Percentiles rank a stretch among this genome's conserved stretches.
phyloP scores from a whole-genome alignment of 768 basidiomycete genomes.

The Boletus vermiculosoides region DNA sequence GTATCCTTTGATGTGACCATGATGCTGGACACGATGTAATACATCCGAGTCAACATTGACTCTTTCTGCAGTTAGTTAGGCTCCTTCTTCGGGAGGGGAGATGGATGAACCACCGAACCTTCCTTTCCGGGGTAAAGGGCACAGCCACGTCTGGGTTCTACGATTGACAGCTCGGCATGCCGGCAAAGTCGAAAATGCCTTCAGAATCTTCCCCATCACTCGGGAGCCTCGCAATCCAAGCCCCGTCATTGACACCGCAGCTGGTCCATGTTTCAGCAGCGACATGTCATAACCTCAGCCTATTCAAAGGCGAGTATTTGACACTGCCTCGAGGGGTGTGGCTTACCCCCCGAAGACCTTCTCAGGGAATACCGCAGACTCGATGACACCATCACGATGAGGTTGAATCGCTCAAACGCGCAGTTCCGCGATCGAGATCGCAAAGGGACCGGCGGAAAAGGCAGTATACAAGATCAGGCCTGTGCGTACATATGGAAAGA shows the following conservation, averaged over 20 bases:
- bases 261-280: slow-evolving; percentile 68
- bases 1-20: background rate
- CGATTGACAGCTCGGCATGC: slow-evolving; percentile 29
- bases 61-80: background rate
- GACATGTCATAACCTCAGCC: slow-evolving; percentile 71
- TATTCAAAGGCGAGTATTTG: slow-evolving; percentile 61
- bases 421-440: slow-evolving; percentile 73
- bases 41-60: background rate
- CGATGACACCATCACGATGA: slow-evolving; percentile 78
- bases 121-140: slow-evolving; percentile 25
- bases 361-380: slow-evolving; percentile 78
- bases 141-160: slow-evolving; percentile 19
- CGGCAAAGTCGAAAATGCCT: slow-evolving; percentile 37
- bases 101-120: slow-evolving; percentile 26
- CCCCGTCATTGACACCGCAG: slow-evolving; percentile 56
- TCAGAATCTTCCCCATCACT: slow-evolving; percentile 47
- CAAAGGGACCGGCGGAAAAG: slow-evolving; percentile 41
- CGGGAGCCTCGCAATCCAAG: slow-evolving; percentile 69
- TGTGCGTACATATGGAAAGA: slow-evolving; percentile 78
- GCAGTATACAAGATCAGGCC: slow-evolving; percentile 67
- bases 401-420: slow-evolving; percentile 76
- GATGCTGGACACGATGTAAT: background rate
- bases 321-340: slow-evolving; percentile 6
- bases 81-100: background rate
- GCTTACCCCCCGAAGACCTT: slow-evolving; percentile 52